Evolutionary conservation across 768 basidiomycete genomes (phyloP), one percentile per base, ranked within the genome.

Genomic region (Epithele typhae): DNA sequence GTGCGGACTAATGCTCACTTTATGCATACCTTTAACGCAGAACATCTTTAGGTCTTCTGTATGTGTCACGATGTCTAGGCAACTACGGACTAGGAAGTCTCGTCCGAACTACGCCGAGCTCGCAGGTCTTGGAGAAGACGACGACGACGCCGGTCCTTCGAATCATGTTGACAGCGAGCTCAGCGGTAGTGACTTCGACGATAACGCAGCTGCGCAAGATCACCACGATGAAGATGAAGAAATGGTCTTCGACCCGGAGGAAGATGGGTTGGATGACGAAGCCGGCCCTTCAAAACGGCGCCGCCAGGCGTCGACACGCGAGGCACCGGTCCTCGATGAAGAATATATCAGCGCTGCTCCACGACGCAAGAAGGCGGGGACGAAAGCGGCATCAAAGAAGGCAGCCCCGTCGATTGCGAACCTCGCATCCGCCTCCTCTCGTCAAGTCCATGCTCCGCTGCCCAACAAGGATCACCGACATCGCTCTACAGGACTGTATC

Each of bases 381-480:
- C 48, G n/a, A 59, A 37, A 51, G 58, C 50, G 8, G 34, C 46
- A 1, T 37, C 51, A 5, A 36, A 21, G 22, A 42, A 43, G 12
- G 12, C 52, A 40, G 52, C 40, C 15, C 23, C 41, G 24, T 54
- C 58, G 6, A 54, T 59, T 5, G 58, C 69, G 0, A 64, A 66
- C 22, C 55, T 55, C n/a, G 49, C 56, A 17, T 52, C 45, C 27
- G 46, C 51, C 2, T 37, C 51, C 8, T 43, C 12, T 23, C 44
- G 40, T 0, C 76, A 76, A 11, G 23, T 40, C 8, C 42, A 37
- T 25, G 23, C 27, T 14, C 27, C 7, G 2, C 21, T 56, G 14
- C 83, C 83, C 0, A 83, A 76, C 49, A 68, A 81, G 1, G 79
- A 89, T 49, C 87, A 90, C 60, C 74, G 87, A 39, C 87, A 91